A percentile compares a stretch with the other conserved stretches of the same genome.
Conservation (phyloP, 768 basidiomycete genomes). For the Tulasnella sp. region DNA sequence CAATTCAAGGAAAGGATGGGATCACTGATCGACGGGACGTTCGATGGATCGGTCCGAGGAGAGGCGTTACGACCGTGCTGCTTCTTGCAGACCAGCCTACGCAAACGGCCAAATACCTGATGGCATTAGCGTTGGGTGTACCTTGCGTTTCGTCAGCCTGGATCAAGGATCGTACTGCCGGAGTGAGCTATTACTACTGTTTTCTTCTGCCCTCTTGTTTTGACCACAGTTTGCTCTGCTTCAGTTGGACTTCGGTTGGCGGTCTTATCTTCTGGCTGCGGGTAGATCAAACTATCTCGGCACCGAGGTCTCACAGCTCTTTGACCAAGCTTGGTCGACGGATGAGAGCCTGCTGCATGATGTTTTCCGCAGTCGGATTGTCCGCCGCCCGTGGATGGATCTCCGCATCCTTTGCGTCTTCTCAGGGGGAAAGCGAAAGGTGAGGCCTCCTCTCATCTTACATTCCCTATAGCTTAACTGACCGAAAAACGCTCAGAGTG, state of each 20-base stretch:
- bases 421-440: neutral
- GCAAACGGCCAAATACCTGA: slow-evolving; percentile 28
- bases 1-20: neutral
- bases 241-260: slow-evolving; percentile 13
- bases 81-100: slow-evolving; percentile 21
- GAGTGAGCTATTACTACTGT: neutral
- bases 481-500: neutral
- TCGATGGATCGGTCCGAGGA: slow-evolving; percentile 3
- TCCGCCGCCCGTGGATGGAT: slow-evolving; percentile 6
- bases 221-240: neutral
- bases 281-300: slow-evolving; percentile 8
- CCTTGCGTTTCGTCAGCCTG: slow-evolving; percentile 26
- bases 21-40: neutral
- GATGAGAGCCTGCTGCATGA: slow-evolving; percentile 4
- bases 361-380: neutral
- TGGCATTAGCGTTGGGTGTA: slow-evolving; percentile 29
- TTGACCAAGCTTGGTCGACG: slow-evolving; percentile 1
- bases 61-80: slow-evolving; percentile 20
- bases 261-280: slow-evolving; percentile 11
- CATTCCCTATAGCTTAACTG: too few species aligned
- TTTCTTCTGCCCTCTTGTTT: neutral
- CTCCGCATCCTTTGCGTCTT: slow-evolving; percentile 6
- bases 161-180: slow-evolving; percentile 18
- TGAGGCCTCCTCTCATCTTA: neutral
- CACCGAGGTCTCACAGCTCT: slow-evolving; percentile 7